Evolutionary conservation across 164 flowering plant species (phyloP), one percentile per base, ranked within the genome.

Genomic region (Vitis labrusca): DNA sequence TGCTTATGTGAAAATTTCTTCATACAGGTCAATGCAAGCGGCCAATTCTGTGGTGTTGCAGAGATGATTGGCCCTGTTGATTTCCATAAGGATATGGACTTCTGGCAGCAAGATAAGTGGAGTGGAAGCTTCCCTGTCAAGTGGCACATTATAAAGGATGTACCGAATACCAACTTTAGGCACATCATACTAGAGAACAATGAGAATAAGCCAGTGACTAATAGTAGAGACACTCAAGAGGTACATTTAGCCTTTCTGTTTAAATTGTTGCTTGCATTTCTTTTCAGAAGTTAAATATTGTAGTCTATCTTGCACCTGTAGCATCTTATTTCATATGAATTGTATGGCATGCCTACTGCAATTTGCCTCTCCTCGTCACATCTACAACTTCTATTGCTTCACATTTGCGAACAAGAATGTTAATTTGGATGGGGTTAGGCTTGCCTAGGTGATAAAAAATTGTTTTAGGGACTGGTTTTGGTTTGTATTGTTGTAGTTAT

Each of bases 91-190:
- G 93, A 94, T 67, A 91, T 91, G 97, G 90, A 92, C 66, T 92
- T 92, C 67, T 94, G 98, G 97, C 97, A 92, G 85, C 98, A 91
- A 81, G 97, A 94, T 70, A 92, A 92, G 77, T 94, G 98, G 98
- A 87, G 79, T 74, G 98, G 97, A 15, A 85, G 92, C 82, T 92
- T 94, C 73, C 89, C 92, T 51, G 97, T 94, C 44, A 90, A 90
- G 82, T 94, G 98, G 98, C 94, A 90, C 70, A 76, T 94, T 16
- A 79, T 94, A 49, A 94, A 94, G 76, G 98, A 94, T 81, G 89
- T 91, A 14, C 91, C 97, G 19, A 94, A 94, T 69, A 67, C 83
- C 64, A 76, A 67, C 52, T 84, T 94, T 59, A 80, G 98, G 72
- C 98, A 92, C 77, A 86, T 94, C 61, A 82, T 87, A 64, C 74